Percentiles rank a stretch among this genome's conserved stretches.
Evolutionary conservation across 1,284 basidiomycete genomes (phyloP).

Genomic region (Fistulina hepatica): DNA sequence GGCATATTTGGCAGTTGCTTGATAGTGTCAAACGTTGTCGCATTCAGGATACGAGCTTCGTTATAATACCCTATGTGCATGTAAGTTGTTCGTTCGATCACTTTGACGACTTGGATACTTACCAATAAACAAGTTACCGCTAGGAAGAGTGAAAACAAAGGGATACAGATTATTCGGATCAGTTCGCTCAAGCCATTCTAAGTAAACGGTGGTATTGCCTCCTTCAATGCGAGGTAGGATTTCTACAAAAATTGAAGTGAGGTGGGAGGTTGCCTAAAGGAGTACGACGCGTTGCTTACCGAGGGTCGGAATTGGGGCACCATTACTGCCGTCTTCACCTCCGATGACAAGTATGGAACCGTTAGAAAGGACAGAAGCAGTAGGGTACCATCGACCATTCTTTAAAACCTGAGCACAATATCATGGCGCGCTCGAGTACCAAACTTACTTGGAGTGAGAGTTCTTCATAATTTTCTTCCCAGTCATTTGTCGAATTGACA

Average conservation of each 20-base stretch:
- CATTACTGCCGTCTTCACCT: constrained; percentile 44
- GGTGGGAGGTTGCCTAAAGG: too few relatives aligned
- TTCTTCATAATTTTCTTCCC: constrained; percentile 48
- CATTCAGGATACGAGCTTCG: constrained; percentile 65
- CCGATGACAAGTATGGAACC: constrained; percentile 56
- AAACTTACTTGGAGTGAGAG: constrained; percentile 33
- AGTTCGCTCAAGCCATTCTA: constrained; percentile 41
- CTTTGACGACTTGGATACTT: constrained; percentile 15
- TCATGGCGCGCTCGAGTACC: constrained; percentile 2
- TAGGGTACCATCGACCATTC: constrained; percentile 66
- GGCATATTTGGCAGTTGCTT: constrained; percentile 59
- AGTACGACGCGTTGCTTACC: too few relatives aligned
- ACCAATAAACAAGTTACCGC: constrained; percentile 56
- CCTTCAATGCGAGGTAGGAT: constrained; percentile 37
- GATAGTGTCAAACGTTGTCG: constrained; percentile 49
- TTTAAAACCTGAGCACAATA: constrained; percentile 24
- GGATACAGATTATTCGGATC: constrained; percentile 71
- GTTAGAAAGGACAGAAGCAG: constrained; percentile 52
- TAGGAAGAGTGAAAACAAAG: constrained; percentile 60
- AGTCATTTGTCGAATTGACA: constrained; percentile 54
- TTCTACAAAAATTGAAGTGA: constrained; percentile 36
- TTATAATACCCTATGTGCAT: constrained; percentile 60
- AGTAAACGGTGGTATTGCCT: constrained; percentile 30
- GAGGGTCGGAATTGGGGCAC: constrained; percentile 37
- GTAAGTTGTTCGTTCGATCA: too few relatives aligned